Evolutionary conservation across 768 basidiomycete genomes (phyloP).

Genomic region (Mrakia blollopis): DNA sequence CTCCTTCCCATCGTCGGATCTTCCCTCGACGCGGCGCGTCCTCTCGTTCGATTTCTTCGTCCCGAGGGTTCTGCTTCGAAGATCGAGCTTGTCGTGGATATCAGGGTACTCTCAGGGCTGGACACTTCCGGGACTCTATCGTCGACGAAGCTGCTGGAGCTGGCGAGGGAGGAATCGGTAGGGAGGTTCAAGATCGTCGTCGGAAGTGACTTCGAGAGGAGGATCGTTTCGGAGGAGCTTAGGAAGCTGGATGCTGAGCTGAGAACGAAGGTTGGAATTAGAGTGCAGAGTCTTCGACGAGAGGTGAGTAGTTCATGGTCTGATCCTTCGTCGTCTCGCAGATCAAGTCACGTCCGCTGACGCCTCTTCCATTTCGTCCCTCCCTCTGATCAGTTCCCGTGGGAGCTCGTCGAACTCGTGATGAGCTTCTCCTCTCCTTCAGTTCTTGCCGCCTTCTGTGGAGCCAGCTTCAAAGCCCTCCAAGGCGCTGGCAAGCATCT

Average conservation of each 20-base stretch:
- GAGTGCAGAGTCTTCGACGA: background rate
- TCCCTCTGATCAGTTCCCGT: background rate
- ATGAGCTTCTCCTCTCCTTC: background rate
- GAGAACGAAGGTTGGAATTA: background rate
- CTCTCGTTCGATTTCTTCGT: background rate
- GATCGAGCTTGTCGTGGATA: background rate
- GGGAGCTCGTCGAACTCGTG: background rate
- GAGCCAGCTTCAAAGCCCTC: background rate
- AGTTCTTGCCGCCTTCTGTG: background rate
- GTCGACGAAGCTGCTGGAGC: background rate
- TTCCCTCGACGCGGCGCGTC: background rate
- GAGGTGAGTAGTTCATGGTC: background rate
- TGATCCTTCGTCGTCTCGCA: background rate
- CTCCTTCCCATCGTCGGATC: background rate
- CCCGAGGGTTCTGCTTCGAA: background rate
- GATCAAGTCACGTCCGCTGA: background rate
- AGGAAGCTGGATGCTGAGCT: too few relatives aligned
- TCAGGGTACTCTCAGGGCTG: background rate
- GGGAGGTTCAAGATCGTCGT: background rate
- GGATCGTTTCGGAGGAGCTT: background rate
- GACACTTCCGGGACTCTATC: background rate
- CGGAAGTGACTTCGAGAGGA: background rate
- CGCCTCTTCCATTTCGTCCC: background rate
- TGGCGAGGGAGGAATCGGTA: background rate
- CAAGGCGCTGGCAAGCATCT: background rate